Evolutionary conservation across 768 basidiomycete species (phyloP).

Genomic region (Cubamyces sp.): DNA sequence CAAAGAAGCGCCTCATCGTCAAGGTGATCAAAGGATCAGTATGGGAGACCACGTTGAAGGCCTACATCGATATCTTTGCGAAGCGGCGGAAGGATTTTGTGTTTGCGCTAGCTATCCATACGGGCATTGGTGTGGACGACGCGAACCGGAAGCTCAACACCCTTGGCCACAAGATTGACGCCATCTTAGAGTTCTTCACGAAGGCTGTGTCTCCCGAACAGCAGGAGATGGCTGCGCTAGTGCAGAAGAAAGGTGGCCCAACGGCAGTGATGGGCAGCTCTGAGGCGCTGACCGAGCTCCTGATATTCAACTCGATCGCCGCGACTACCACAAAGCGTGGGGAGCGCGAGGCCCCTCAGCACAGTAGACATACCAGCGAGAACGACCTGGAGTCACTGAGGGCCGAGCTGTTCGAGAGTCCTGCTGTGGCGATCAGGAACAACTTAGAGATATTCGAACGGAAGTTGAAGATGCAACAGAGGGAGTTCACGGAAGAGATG

Average conservation of each 20-base stretch:
- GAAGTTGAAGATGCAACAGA: conserved; percentile 51
- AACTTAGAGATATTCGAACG: conserved; percentile 50
- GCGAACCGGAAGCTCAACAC: conserved; percentile 26
- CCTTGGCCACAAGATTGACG: conserved; percentile 33
- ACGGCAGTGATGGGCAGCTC: conserved; percentile 41
- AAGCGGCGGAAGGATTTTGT: conserved; percentile 33
- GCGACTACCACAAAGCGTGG: conserved; percentile 15
- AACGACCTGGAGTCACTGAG: conserved; percentile 27
- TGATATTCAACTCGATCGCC: conserved; percentile 23
- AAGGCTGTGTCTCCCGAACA: conserved; percentile 46
- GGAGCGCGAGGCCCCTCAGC: conserved; percentile 7
- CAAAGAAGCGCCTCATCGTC: conserved; percentile 36
- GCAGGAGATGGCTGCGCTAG: conserved; percentile 42
- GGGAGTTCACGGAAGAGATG: conserved; percentile 40
- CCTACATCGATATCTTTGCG: conserved; percentile 32
- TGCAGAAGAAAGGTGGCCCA: conserved; percentile 46
- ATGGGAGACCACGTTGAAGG: conserved; percentile 36
- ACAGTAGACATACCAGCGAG: not conserved
- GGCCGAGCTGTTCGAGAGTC: conserved; percentile 33
- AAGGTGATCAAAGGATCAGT: conserved; percentile 36
- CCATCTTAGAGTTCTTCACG: conserved; percentile 42
- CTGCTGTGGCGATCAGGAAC: conserved; percentile 36
- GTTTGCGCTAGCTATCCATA: conserved; percentile 38
- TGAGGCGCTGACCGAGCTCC: conserved; percentile 32
- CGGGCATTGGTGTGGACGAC: conserved; percentile 31